Evolutionary conservation across 306 rosid species (phyloP), one percentile per base, ranked within the genome.

Genomic region (Hylodesmum podocarpum): DNA sequence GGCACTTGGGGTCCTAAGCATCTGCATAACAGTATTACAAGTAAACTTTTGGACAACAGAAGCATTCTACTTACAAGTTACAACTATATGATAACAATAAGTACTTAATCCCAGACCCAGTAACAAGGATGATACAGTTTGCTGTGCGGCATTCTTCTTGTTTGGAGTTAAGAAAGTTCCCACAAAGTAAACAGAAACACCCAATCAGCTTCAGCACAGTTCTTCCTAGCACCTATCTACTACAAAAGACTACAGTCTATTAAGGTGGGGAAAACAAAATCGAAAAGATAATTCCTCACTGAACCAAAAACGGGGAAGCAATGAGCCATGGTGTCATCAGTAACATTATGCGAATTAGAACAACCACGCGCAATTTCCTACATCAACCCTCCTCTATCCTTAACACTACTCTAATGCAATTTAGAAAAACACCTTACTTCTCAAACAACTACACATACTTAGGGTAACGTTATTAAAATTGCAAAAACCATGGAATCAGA

Each of bases 31-130:
- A 51, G 36, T 13, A 76, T 70, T 34, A 6, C 43, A 36, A 53
- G 41, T 14, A 25, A 44, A 31, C 64, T 19, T 33, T 29, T 33
- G 31, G 21, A 31, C 24, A 22, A n/a, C 34, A 51, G 29, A 69
- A 59, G 77, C 47, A 47, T 14, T 63, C 16, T 49, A 59, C 55
- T 57, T 37, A 57, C 44, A 58, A 59, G 46, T 57, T 37, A 57
- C 44, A 58, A 62, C 62, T 62, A 59, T 29, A 41, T 9, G 53
- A 55, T 24, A 76, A 13, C 40, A 21, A 28, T 59, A 27, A 59
- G 29, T 28, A 22, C 25, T 47, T 29, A 27, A 37, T 27, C 68
- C 36, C 34, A 50, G 49, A 55, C 64, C 34, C 64, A 55, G 18
- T 34, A 29, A 43, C 6, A 41, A 39, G 63, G 33, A 80, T 2